These are phyloP conservation scores for Rhodomyrtus psidioides DNA, from an alignment of 441 rosid species.

Conservation along the genomic window DNA sequence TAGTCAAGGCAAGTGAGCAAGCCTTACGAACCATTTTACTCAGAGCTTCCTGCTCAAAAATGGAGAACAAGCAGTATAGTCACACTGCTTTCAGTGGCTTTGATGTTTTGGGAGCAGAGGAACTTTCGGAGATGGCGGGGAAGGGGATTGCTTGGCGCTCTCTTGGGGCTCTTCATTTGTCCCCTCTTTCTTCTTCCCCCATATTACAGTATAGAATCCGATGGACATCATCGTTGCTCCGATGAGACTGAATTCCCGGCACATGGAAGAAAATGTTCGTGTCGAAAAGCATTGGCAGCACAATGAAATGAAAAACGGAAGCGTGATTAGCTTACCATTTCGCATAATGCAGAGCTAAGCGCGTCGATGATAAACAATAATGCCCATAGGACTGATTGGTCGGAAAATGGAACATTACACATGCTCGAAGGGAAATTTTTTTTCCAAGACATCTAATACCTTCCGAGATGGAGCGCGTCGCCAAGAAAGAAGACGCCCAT, in stretches of 20 bases:
- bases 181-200: slow-evolving; percentile 80
- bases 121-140: slow-evolving; percentile 22
- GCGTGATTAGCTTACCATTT: not conserved
- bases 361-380: not conserved
- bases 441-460: not conserved
- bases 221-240: slow-evolving; percentile 65
- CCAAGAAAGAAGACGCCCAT: slow-evolving; percentile 24
- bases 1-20: not conserved
- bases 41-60: not conserved
- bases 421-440: not conserved
- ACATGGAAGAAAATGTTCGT: too few relatives aligned
- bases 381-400: not conserved
- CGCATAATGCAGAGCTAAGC: not conserved
- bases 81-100: not conserved
- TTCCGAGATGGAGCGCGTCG: not conserved
- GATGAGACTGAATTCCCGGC: slow-evolving; percentile 24
- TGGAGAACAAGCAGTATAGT: not conserved
- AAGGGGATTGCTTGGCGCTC: slow-evolving; percentile 7
- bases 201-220: slow-evolving; percentile 72
- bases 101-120: slow-evolving; percentile 29
- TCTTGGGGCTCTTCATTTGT: slow-evolving; percentile 23
- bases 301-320: not conserved
- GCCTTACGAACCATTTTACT: not conserved
- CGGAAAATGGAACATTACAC: not conserved
- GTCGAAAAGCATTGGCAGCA: not conserved